These are phyloP conservation scores for Verticillium longisporum DNA, from an alignment of 2,329 filamentous ascomycete genomes.

Conservation along the genomic window DNA sequence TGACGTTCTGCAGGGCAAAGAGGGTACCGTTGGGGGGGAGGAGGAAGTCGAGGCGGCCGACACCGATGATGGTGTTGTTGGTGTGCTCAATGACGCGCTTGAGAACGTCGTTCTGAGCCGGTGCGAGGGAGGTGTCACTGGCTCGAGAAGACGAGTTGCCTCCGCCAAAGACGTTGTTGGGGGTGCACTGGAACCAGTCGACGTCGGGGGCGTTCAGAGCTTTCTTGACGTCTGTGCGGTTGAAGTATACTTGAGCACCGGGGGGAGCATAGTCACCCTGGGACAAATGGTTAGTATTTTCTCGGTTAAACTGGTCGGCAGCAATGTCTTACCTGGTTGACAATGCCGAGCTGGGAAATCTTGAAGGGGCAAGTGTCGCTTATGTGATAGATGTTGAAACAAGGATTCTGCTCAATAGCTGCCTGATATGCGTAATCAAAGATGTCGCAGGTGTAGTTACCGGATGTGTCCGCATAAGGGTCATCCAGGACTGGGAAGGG, in stretches of 20 bases:
- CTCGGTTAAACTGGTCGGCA: no score
- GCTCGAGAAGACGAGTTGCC: constrained; percentile 5
- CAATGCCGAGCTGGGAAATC: constrained; percentile 66
- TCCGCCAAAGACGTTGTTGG: constrained; percentile 16
- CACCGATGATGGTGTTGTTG: constrained; percentile 23
- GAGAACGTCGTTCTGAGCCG: constrained; percentile 9
- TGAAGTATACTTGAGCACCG: constrained; percentile 61
- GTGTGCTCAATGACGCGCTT: constrained; percentile 21
- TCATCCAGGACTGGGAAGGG: constrained; percentile 45
- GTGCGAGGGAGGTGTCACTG: constrained; percentile 5
- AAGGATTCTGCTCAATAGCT: constrained; percentile 58
- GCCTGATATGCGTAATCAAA: constrained; percentile 47
- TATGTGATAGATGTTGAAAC: constrained; percentile 75
- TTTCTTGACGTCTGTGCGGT: constrained; percentile 61
- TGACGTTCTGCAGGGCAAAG: constrained; percentile 65
- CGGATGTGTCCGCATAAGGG: constrained; percentile 24
- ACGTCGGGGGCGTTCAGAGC: constrained; percentile 57
- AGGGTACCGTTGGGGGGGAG: constrained; percentile 58
- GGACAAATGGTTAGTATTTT: neutral
- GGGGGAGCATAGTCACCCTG: constrained; percentile 52
- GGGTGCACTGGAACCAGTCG: constrained; percentile 19
- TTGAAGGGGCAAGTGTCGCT: constrained; percentile 63
- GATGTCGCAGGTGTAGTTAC: constrained; percentile 46
- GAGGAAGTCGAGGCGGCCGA: constrained; percentile 39
- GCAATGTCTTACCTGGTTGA: constrained; percentile 34